phyloP scores from a whole-genome alignment of 2,329 filamentous ascomycete species.

The Mariannaea elegans region DNA sequence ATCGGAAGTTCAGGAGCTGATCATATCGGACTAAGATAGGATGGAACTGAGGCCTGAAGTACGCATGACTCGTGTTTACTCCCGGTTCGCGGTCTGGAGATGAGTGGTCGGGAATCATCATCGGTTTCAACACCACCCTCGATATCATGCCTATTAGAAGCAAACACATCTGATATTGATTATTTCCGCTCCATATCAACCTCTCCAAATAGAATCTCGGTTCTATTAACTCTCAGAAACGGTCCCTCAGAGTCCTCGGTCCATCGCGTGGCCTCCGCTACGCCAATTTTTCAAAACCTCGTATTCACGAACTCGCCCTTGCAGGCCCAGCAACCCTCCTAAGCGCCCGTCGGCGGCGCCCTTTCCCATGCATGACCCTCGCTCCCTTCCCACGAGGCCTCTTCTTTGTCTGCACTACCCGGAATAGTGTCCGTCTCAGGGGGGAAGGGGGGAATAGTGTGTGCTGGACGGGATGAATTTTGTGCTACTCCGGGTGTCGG shows the following conservation, averaged over 20 bases:
- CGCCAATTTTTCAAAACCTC: slow-evolving; percentile 14
- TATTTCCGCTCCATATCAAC: background rate
- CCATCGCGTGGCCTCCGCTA: slow-evolving; percentile 2
- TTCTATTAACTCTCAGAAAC: background rate
- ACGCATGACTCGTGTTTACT: no score
- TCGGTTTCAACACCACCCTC: no score
- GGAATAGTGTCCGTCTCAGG: no score
- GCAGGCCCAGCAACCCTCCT: background rate
- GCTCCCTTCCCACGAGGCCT: no score
- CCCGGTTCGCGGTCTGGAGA: no score
- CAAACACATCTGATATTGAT: background rate
- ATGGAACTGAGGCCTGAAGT: no score
- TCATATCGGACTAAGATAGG: no score
- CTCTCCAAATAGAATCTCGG: background rate
- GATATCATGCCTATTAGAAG: background rate
- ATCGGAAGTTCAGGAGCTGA: no score
- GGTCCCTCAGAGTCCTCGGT: background rate
- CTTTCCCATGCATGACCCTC: background rate
- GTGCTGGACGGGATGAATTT: background rate
- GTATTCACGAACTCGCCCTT: slow-evolving; percentile 8
- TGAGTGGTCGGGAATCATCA: no score
- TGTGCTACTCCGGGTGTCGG: background rate
- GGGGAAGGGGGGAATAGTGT: background rate
- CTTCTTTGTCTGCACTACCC: no score
- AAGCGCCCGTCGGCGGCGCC: background rate